These are phyloP conservation scores for Blastobotrys muscicola DNA, from an alignment of 805 yeast genomes.

Conservation along the genomic window DNA sequence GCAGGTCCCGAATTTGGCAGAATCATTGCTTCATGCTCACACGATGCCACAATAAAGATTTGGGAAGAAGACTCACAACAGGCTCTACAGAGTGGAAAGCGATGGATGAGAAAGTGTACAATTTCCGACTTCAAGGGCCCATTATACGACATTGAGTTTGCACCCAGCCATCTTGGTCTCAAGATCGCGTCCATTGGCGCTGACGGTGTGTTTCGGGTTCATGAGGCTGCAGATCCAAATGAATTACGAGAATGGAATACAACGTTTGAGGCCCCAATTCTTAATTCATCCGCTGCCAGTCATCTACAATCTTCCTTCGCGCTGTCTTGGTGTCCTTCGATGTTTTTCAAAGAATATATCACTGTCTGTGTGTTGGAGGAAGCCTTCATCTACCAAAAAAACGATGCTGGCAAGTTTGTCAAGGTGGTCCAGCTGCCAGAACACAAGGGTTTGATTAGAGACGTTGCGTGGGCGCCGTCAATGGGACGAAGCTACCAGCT, in stretches of 20 bases:
- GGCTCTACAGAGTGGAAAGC: constrained; percentile 62
- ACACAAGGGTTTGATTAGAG: constrained; percentile 77
- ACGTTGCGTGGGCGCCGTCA: constrained; percentile 93
- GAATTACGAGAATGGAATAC: constrained; percentile 76
- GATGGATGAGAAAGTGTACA: constrained; percentile 72
- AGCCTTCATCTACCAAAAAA: constrained; percentile 63
- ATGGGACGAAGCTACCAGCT: constrained; percentile 85
- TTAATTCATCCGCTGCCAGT: constrained; percentile 64
- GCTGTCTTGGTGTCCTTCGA: constrained; percentile 84
- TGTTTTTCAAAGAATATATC: constrained; percentile 69
- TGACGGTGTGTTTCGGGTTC: constrained; percentile 77
- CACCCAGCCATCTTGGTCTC: constrained; percentile 75
- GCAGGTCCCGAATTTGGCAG: constrained; percentile 93
- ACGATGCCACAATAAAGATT: constrained; percentile 77
- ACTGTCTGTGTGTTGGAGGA: constrained; percentile 81
- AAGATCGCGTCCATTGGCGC: constrained; percentile 80
- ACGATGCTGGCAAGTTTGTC: constrained; percentile 35
- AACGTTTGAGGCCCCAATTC: constrained; percentile 52
- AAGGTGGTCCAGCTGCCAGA: constrained; percentile 61
- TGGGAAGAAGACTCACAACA: constrained; percentile 89
- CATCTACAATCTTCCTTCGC: constrained; percentile 80
- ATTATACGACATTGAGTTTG: constrained; percentile 79
- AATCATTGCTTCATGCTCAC: constrained; percentile 77
- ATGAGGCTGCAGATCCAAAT: constrained; percentile 86
- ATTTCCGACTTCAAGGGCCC: constrained; percentile 85